A percentile compares a stretch with the other conserved stretches of the same genome.
These are phyloP conservation scores for Tulasnella sp. DNA, from an alignment of 768 basidiomycete species.

Conservation along the genomic window DNA sequence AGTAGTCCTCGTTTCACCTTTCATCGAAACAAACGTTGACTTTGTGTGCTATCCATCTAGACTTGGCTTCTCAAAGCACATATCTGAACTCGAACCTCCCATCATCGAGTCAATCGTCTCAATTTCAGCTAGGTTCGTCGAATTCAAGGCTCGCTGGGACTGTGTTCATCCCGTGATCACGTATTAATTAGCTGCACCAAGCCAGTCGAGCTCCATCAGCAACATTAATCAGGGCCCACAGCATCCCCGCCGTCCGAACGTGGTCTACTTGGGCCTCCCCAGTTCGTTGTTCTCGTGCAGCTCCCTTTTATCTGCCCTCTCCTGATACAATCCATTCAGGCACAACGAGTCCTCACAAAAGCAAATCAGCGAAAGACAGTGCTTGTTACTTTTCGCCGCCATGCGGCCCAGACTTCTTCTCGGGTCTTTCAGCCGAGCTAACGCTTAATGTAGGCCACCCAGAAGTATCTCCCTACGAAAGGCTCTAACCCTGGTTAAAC, in stretches of 20 bases:
- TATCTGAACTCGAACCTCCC: background rate
- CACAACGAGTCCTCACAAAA: background rate
- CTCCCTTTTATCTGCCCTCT: background rate
- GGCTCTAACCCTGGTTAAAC: background rate
- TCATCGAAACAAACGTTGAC: background rate
- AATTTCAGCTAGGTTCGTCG: background rate
- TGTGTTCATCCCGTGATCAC: no score
- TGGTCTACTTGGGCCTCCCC: background rate
- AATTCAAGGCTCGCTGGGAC: no score
- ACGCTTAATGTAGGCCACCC: background rate
- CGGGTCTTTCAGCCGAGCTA: background rate
- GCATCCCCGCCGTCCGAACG: rapidly evolving
- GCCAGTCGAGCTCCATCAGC: background rate
- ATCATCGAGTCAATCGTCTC: background rate
- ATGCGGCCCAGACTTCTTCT: background rate
- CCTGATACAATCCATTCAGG: background rate
- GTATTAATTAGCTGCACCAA: background rate
- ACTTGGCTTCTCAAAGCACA: background rate
- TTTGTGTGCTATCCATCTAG: background rate
- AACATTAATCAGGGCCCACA: background rate
- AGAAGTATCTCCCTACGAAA: background rate
- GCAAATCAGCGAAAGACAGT: background rate
- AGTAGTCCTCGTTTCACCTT: background rate
- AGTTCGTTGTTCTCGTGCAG: background rate
- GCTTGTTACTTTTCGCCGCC: background rate